A percentile compares a stretch with the other conserved stretches of the same genome.
Evolutionary conservation across 2,329 filamentous ascomycete species (phyloP).

Genomic region (Pyrenophora graminea): DNA sequence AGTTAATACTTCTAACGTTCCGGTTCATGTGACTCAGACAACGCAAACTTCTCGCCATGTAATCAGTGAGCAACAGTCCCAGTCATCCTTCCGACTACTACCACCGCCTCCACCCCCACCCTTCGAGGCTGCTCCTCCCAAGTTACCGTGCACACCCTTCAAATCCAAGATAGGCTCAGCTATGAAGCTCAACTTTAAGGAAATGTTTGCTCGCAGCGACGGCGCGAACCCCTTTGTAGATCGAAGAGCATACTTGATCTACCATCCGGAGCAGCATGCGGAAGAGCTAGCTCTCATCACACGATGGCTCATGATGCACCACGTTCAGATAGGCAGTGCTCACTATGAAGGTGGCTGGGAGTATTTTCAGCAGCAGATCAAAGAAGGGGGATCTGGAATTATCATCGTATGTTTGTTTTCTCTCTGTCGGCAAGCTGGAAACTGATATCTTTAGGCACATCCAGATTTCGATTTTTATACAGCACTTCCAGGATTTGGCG

Average conservation of each 20-base stretch:
- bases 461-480: conserved; percentile 39
- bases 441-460: conserved; percentile 29
- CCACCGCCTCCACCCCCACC: conserved; percentile 2
- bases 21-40: background rate
- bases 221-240: conserved; percentile 15
- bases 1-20: too few relatives aligned
- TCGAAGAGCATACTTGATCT: conserved; percentile 34
- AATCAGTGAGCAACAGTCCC: background rate
- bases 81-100: background rate
- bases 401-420: conserved; percentile 29
- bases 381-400: conserved; percentile 28
- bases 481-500: conserved; percentile 39
- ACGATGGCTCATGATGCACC: conserved; percentile 37
- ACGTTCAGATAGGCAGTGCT: conserved; percentile 33
- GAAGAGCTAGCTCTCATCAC: conserved; percentile 38
- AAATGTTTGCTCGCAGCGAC: conserved; percentile 29
- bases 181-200: conserved; percentile 26
- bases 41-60: background rate
- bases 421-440: background rate
- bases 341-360: conserved; percentile 35
- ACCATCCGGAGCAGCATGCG: conserved; percentile 32
- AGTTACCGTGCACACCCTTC: conserved; percentile 12
- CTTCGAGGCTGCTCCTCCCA: background rate
- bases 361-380: conserved; percentile 26
- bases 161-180: conserved; percentile 22